A percentile compares a stretch with the other conserved stretches of the same genome.
These are phyloP conservation scores for Microbotryum intermedium DNA, from an alignment of 1,284 basidiomycete species.

Conservation along the genomic window DNA sequence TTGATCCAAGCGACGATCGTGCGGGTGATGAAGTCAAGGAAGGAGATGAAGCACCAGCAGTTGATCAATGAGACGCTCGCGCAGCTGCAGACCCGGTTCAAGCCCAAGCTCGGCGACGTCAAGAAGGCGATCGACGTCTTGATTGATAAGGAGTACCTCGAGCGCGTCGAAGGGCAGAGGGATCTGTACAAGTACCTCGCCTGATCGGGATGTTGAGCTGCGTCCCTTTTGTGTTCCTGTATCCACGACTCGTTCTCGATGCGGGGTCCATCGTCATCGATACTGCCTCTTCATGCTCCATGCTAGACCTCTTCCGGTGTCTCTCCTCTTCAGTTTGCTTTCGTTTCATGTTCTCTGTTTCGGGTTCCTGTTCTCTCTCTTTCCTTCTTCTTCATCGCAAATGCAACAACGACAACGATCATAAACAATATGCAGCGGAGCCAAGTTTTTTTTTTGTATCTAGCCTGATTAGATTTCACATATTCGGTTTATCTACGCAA, in stretches of 20 bases:
- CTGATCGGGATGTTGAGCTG: not conserved
- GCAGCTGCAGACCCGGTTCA: conserved; percentile 57
- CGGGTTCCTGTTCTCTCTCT: too few relatives aligned
- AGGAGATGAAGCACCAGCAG: conserved; percentile 82
- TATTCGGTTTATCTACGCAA: too few relatives aligned
- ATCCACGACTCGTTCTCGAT: not conserved
- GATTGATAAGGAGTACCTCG: conserved; percentile 92
- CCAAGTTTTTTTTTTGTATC: too few relatives aligned
- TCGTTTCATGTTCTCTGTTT: too few relatives aligned
- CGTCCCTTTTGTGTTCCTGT: not conserved
- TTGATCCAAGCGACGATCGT: conserved; percentile 97
- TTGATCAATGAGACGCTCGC: conserved; percentile 86
- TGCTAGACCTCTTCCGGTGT: too few relatives aligned
- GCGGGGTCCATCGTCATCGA: not conserved
- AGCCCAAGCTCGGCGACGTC: conserved; percentile 84
- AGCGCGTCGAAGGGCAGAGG: conserved; percentile 58
- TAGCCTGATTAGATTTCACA: too few relatives aligned
- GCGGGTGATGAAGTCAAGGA: conserved; percentile 96
- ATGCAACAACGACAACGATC: too few relatives aligned
- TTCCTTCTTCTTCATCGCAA: too few relatives aligned
- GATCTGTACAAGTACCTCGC: conserved; percentile 28
- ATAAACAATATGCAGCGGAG: too few relatives aligned
- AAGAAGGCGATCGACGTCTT: conserved; percentile 83
- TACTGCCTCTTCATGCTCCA: not conserved
- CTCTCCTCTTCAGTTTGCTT: too few relatives aligned